Base-by-base conservation (phyloP, 2,329 filamentous ascomycete genomes). In the Colletotrichum limetticola region DNA sequence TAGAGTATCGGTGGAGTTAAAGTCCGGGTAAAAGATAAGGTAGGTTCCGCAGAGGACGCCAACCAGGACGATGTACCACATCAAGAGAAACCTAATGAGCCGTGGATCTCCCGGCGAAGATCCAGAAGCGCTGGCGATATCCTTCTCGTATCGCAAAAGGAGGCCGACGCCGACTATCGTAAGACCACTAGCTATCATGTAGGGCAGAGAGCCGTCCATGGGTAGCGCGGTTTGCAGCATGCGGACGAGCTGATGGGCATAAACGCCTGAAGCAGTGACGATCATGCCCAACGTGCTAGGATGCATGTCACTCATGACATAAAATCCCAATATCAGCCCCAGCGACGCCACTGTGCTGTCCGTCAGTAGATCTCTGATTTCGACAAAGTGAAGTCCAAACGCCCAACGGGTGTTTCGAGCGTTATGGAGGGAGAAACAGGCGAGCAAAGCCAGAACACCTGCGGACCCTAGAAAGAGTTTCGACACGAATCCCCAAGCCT, bases 341-440 rank as follows among this genome's bases (percentile, higher is more conserved):
- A 73, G 22, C 5, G 76, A 72, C 5, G 78, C 78, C 4, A 77
- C 62, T 2, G 76, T 60, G 35, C 80, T 79, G 58, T 83, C 81
- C 16, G 79, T 9, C 16, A 79, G 28, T 6, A 83, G 74, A 30
- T 83, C 80, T 8, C 78, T 71, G 1, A 79, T 56, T 4, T 76
- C 78, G 5, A 81, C 75, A 37, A 74, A 74, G 32, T 76, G 74
- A 14, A 82, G 78, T 1, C 74, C 69, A n/a, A 83, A 59, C 19
- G 80, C 80, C 77, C 79, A 78, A n/a, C 76, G 64, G 12, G 78
- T 76, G 64, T 80, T 79, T 28, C 71, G 70, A 35, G 63, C 69
- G 55, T 80, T 77, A n/a, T 80, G 65, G 22, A 74, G 78, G 9
- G 79, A 78, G 76, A 78, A 80, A 14, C 77, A 42, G n/a, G 76